phyloP scores from a whole-genome alignment of 805 yeast genomes.

The Komagataella populi region DNA sequence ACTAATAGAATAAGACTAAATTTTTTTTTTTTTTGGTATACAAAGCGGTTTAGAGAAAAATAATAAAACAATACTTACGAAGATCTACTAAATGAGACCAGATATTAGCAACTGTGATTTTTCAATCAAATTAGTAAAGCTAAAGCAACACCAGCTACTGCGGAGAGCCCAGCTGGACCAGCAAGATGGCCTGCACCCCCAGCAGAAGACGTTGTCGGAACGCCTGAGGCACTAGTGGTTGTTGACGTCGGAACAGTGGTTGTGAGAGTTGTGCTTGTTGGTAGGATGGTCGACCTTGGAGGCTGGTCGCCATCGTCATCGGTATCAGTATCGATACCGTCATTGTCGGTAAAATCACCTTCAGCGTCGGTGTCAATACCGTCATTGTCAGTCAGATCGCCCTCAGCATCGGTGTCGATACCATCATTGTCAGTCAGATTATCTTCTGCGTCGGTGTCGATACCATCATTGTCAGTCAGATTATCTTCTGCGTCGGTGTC shows the following conservation, averaged over 20 bases:
- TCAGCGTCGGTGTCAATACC: background rate
- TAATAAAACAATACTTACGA: too few species aligned
- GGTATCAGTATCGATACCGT: background rate
- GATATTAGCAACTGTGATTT: background rate
- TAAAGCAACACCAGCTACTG: background rate
- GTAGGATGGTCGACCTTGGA: background rate
- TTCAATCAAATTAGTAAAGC: background rate
- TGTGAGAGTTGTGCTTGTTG: background rate
- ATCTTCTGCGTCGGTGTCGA: background rate
- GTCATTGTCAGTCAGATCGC: too few species aligned
- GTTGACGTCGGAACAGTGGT: background rate
- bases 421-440: background rate
- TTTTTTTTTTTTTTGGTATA: too few species aligned
- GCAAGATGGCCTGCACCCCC: background rate
- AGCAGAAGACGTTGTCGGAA: background rate
- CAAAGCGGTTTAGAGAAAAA: background rate
- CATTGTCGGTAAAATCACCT: background rate
- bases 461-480: too few species aligned
- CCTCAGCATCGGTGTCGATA: background rate
- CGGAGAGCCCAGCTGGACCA: background rate
- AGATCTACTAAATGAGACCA: background rate
- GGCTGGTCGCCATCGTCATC: background rate
- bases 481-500: too few species aligned
- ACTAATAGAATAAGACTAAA: background rate
- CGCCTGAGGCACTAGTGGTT: background rate